A percentile compares a stretch with the other conserved stretches of the same genome.
phyloP scores from a whole-genome alignment of 371 early-diverging fungal genomes.

The Rhizomucor miehei region DNA sequence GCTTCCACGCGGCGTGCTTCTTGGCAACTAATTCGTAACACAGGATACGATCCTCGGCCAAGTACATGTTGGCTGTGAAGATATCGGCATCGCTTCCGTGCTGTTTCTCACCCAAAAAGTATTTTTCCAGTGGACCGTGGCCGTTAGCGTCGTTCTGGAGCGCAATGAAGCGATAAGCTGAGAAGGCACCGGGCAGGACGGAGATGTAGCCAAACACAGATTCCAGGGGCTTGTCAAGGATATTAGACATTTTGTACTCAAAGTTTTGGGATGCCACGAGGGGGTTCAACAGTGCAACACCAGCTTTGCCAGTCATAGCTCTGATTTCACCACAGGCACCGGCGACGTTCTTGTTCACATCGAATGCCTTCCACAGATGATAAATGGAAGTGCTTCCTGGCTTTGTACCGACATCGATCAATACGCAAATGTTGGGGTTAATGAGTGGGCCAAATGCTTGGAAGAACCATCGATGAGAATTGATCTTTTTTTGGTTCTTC shows the following conservation, averaged over 20 bases:
- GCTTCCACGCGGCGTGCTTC: conserved; percentile 64
- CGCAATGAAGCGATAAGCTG: conserved; percentile 91
- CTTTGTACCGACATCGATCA: conserved; percentile 93
- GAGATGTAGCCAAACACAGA: conserved; percentile 97
- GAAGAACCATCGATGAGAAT: conserved; percentile 98
- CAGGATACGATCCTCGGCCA: conserved; percentile 86
- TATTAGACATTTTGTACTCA: conserved; percentile 96
- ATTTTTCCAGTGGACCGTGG: conserved; percentile 80
- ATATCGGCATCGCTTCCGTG: conserved; percentile 72
- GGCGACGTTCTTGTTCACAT: conserved; percentile 78
- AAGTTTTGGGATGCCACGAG: conserved; percentile 92
- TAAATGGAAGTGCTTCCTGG: conserved; percentile 87
- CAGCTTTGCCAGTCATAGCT: conserved; percentile 75
- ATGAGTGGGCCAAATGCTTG: conserved; percentile 89
- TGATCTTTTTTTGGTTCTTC: conserved; percentile 90
- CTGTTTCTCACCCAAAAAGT: conserved; percentile 92
- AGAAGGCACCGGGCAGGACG: conserved; percentile 95
- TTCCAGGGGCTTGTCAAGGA: conserved; percentile 97
- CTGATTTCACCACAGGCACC: conserved; percentile 97
- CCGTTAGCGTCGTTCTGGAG: conserved; percentile 69
- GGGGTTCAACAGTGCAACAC: conserved; percentile 71
- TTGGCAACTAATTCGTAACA: conserved; percentile 87
- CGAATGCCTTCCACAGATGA: conserved; percentile 92
- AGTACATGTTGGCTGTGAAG: conserved; percentile 74
- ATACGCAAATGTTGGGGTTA: conserved; percentile 85